A percentile compares a stretch with the other conserved stretches of the same genome.
These are phyloP conservation scores for Epichloe coenophiala DNA, from an alignment of 2,329 filamentous ascomycete genomes.

Conservation along the genomic window DNA sequence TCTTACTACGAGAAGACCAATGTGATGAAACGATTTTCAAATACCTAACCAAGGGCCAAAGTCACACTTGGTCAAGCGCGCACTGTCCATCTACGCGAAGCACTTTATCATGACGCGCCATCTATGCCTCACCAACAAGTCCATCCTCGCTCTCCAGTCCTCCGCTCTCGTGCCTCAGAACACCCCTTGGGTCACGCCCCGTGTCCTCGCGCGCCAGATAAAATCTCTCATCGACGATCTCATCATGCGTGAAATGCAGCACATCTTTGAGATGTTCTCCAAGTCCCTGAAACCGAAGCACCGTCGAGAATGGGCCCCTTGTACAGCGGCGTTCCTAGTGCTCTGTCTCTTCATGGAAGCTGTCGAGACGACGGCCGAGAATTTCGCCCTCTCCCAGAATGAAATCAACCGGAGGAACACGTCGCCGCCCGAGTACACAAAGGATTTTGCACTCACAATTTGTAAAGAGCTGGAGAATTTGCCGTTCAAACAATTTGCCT, in stretches of 20 bases:
- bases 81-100: constrained; percentile 41
- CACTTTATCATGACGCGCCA: constrained; percentile 44
- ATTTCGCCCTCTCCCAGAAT: constrained; percentile 36
- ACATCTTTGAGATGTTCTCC: constrained; percentile 38
- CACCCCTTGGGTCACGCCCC: constrained; percentile 33
- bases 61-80: constrained; percentile 37
- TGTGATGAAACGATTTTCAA: neutral
- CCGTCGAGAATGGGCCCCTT: constrained; percentile 41
- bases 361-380: constrained; percentile 38
- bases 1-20: neutral
- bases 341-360: constrained; percentile 47
- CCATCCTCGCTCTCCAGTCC: constrained; percentile 26
- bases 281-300: constrained; percentile 41
- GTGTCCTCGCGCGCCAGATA: constrained; percentile 42
- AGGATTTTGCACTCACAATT: constrained; percentile 30
- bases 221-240: constrained; percentile 44
- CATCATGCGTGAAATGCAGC: constrained; percentile 35
- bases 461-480: constrained; percentile 42
- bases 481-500: constrained; percentile 46
- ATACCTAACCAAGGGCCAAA: constrained; percentile 8
- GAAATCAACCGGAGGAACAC: constrained; percentile 31
- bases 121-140: constrained; percentile 34
- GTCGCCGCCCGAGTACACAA: constrained; percentile 23
- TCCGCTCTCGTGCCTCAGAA: constrained; percentile 31
- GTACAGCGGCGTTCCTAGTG: constrained; percentile 41